Evolutionary conservation across 345 rosid species (phyloP).

Genomic region (Acer negundo): DNA sequence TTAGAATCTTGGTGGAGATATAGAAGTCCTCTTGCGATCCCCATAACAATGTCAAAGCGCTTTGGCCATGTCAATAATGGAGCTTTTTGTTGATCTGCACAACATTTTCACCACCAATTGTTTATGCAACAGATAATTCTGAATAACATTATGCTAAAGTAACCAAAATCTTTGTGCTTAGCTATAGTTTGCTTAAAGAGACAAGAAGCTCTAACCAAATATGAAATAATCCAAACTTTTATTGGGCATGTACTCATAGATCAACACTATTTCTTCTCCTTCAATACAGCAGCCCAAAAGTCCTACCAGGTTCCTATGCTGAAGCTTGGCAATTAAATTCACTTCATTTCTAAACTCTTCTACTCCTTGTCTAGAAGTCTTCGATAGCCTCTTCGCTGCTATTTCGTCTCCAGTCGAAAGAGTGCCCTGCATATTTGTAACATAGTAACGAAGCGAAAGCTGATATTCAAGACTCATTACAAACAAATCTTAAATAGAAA

Average conservation of each 20-base stretch:
- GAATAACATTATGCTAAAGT: neutral
- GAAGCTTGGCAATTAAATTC: conserved; percentile 29
- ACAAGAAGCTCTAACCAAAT: neutral
- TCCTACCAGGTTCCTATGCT: conserved; percentile 12
- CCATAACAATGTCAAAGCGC: conserved; percentile 17
- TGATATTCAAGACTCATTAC: no score
- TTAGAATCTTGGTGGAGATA: conserved; percentile 24
- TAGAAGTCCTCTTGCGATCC: conserved; percentile 23
- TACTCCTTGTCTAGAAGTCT: conserved; percentile 36
- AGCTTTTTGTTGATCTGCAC: neutral
- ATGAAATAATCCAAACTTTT: conserved; percentile 17
- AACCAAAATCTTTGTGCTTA: neutral
- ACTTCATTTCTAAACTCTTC: conserved; percentile 41
- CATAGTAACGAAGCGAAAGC: no score
- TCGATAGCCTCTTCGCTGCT: conserved; percentile 42
- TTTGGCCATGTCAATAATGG: conserved; percentile 12
- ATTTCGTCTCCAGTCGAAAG: conserved; percentile 34
- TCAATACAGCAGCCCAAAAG: conserved; percentile 13
- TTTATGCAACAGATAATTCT: neutral
- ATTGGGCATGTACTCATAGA: conserved; percentile 9
- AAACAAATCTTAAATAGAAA: no score
- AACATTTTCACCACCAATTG: neutral
- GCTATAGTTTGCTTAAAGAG: neutral
- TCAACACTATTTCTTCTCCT: conserved; percentile 9
- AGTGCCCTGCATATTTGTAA: conserved; percentile 23